Evolutionary conservation across 176 grass and related monocot genomes (phyloP).

Genomic region (Dendrocalamus sinicus): DNA sequence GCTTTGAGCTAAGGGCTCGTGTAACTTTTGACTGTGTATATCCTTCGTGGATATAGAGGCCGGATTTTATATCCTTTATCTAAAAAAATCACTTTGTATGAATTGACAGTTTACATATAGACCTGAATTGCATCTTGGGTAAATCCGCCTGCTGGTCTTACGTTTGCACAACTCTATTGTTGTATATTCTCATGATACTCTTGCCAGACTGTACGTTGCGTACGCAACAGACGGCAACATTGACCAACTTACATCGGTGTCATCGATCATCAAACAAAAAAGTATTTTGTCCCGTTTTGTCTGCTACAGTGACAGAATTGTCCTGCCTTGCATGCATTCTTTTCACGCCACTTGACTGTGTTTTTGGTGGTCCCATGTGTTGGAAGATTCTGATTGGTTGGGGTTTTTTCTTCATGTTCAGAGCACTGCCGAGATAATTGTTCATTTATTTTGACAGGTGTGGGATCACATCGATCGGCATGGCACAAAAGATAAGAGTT

Average conservation of each 20-base stretch:
- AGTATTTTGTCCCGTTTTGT: background rate
- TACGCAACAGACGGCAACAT: background rate
- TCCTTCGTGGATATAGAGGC: no score
- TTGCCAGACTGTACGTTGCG: background rate
- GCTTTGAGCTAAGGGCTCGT: no score
- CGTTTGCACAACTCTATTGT: background rate
- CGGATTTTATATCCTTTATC: no score
- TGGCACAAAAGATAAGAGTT: no score
- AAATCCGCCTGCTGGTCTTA: background rate
- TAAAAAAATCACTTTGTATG: no score
- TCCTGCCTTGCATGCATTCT: background rate
- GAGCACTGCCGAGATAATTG: no score
- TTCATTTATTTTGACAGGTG: no score
- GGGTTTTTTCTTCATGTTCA: background rate
- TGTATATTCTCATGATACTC: background rate
- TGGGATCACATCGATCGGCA: no score
- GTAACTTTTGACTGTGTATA: no score
- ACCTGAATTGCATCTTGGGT: background rate
- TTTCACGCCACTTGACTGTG: background rate
- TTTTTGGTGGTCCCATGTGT: background rate
- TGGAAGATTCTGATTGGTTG: background rate
- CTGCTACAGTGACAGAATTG: background rate
- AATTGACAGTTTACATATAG: background rate
- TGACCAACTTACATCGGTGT: slow-evolving; percentile 16
- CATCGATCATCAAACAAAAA: background rate